Evolutionary conservation across 1,284 basidiomycete genomes (phyloP).

Genomic region (Trichosporon coremiiforme): DNA sequence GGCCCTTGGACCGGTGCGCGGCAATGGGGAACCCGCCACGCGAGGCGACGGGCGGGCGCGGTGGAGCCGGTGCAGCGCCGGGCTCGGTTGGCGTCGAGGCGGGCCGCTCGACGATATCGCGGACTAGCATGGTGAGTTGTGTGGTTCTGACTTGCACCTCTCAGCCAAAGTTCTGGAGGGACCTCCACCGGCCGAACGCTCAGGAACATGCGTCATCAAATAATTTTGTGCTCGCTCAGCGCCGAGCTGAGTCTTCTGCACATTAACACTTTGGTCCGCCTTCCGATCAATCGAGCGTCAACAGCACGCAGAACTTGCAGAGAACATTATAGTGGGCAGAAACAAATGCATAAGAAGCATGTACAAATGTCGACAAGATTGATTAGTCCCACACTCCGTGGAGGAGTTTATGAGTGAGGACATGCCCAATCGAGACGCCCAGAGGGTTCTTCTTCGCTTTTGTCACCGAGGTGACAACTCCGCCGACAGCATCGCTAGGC

Average conservation of each 20-base stretch:
- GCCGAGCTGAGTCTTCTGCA: too few relatives aligned
- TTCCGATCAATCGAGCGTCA: neutral
- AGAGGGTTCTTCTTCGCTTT: conserved; percentile 17
- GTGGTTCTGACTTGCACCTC: neutral
- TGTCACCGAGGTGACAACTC: conserved; percentile 27
- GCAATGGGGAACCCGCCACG: conserved; percentile 29
- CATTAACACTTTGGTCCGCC: too few relatives aligned
- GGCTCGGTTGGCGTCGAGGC: conserved; percentile 28
- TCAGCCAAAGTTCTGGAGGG: conserved; percentile 2
- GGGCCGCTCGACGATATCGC: conserved; percentile 42
- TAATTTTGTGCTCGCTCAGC: neutral
- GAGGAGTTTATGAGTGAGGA: conserved; percentile 40
- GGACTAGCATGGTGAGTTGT: conserved; percentile 35
- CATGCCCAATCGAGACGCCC: conserved; percentile 49
- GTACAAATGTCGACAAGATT: conserved; percentile 44
- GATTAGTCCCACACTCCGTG: conserved; percentile 49
- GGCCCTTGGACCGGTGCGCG: conserved; percentile 24
- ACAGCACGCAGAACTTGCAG: neutral
- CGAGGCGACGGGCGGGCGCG: conserved; percentile 31
- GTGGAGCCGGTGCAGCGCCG: conserved; percentile 20
- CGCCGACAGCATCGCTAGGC: conserved; percentile 38
- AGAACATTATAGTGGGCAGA: neutral
- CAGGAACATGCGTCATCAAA: conserved; percentile 18
- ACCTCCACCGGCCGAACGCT: conserved; percentile 9
- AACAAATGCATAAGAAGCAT: conserved; percentile 18